A percentile compares a stretch with the other conserved stretches of the same genome.
Evolutionary conservation across 2,329 filamentous ascomycete species (phyloP).

Genomic region (Phaeomoniella chlamydospora): DNA sequence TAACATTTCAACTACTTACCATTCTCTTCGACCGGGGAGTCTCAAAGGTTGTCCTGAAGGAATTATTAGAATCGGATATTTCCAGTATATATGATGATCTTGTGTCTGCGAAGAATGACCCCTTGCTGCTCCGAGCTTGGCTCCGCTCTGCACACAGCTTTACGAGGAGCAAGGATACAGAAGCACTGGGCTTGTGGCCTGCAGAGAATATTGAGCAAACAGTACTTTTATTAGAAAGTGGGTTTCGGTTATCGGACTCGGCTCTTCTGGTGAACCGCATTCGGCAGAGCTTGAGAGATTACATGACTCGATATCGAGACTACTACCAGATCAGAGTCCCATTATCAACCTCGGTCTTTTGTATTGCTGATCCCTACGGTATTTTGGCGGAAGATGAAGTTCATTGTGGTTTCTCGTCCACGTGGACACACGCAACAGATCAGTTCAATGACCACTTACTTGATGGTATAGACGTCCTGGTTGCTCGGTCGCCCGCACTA

Average conservation of each 20-base stretch:
- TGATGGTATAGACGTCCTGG: slow-evolving; percentile 34
- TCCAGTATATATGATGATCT: slow-evolving; percentile 19
- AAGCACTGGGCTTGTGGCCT: slow-evolving; percentile 19
- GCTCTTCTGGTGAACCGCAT: slow-evolving; percentile 26
- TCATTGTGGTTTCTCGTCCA: slow-evolving; percentile 37
- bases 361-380: slow-evolving; percentile 40
- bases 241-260: slow-evolving; percentile 21
- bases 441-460: slow-evolving; percentile 27
- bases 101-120: slow-evolving; percentile 7
- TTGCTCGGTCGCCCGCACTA: slow-evolving; percentile 42
- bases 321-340: slow-evolving; percentile 33
- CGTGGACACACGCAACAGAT: slow-evolving; percentile 21
- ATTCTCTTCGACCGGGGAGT: slow-evolving; percentile 40
- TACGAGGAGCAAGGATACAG: slow-evolving; percentile 3
- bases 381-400: slow-evolving; percentile 39
- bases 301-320: slow-evolving; percentile 27
- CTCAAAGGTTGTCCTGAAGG: slow-evolving; percentile 22
- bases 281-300: slow-evolving; percentile 20
- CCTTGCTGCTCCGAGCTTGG: slow-evolving; percentile 7
- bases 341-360: slow-evolving; percentile 38
- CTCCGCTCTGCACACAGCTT: slow-evolving; percentile 5
- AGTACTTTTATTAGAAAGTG: slow-evolving; percentile 24
- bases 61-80: slow-evolving; percentile 24
- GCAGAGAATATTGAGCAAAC: slow-evolving; percentile 18
- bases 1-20: slow-evolving; percentile 40